These are phyloP conservation scores for Emmonsia crescens DNA, from an alignment of 2,329 filamentous ascomycete genomes.

Conservation along the genomic window DNA sequence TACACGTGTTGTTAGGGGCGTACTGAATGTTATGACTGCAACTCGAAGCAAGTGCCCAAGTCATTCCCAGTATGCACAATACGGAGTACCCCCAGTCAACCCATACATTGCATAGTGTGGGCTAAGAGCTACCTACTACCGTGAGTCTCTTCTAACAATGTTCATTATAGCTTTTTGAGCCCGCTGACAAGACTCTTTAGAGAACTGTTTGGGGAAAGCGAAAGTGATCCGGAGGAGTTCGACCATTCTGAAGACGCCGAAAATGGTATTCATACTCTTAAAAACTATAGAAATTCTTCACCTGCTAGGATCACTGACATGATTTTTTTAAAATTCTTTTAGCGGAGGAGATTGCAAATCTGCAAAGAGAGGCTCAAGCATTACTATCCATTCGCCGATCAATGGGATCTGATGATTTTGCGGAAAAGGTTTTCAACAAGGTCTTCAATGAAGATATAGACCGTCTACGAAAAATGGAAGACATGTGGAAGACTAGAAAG, in stretches of 20 bases:
- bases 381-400: constrained; percentile 72
- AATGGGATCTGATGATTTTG: constrained; percentile 67
- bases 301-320: neutral
- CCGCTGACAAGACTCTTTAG: constrained; percentile 25
- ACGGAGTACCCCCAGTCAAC: constrained; percentile 86
- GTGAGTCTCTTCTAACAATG: constrained; percentile 23
- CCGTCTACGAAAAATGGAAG: constrained; percentile 73
- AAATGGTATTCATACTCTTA: constrained; percentile 47
- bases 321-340: constrained; percentile 18
- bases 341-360: constrained; percentile 73
- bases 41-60: constrained; percentile 78
- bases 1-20: constrained; percentile 42
- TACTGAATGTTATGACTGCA: constrained; percentile 95
- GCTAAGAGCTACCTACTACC: constrained; percentile 92
- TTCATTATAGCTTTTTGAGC: neutral
- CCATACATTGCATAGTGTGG: constrained; percentile 98
- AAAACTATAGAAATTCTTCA: neutral
- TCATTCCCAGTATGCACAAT: constrained; percentile 96
- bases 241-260: constrained; percentile 72
- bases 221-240: constrained; percentile 69
- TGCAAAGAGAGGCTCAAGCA: constrained; percentile 72
- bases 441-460: constrained; percentile 80
- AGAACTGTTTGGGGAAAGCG: constrained; percentile 85
- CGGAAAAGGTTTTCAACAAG: constrained; percentile 77
- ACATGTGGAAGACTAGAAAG: constrained; percentile 86